phyloP scores from a whole-genome alignment of 108 stramenopile species.

The Cyclostephanos invisitatus region DNA sequence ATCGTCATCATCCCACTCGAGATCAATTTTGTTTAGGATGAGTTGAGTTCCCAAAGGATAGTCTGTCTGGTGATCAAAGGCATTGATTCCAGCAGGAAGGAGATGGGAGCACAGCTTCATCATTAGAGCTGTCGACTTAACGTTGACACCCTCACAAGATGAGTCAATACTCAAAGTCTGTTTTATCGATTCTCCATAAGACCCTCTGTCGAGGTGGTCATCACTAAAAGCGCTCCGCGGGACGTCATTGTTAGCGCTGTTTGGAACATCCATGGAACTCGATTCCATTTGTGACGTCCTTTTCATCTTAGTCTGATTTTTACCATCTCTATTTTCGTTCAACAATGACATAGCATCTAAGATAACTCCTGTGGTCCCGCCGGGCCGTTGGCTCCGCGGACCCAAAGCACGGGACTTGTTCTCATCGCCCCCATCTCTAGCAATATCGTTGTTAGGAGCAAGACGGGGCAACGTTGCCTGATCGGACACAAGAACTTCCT shows the following conservation, averaged over 20 bases:
- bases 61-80: constrained; percentile 7
- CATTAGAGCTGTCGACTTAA: constrained; percentile 64
- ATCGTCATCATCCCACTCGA: constrained; percentile 76
- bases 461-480: constrained; percentile 8
- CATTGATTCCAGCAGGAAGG: constrained; percentile 62
- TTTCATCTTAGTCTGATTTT: neutral
- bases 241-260: neutral
- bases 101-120: constrained; percentile 76
- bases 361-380: constrained; percentile 79
- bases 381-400: constrained; percentile 62
- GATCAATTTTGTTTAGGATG: constrained; percentile 20
- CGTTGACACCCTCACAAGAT: constrained; percentile 8
- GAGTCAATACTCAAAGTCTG: constrained; percentile 16
- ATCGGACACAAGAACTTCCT: constrained; percentile 13
- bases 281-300: neutral
- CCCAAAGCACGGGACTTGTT: constrained; percentile 55
- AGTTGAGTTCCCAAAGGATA: constrained; percentile 12
- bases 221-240: constrained; percentile 13
- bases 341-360: constrained; percentile 37
- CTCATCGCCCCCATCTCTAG: neutral
- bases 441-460: neutral
- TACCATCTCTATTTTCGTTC: neutral
- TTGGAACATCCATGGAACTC: neutral
- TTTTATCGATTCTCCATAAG: constrained; percentile 23
- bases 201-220: constrained; percentile 23